Evolutionary conservation across 371 early-diverging fungal genomes (phyloP), one percentile per base, ranked within the genome.

Genomic region (Rhizopus microsporus): DNA sequence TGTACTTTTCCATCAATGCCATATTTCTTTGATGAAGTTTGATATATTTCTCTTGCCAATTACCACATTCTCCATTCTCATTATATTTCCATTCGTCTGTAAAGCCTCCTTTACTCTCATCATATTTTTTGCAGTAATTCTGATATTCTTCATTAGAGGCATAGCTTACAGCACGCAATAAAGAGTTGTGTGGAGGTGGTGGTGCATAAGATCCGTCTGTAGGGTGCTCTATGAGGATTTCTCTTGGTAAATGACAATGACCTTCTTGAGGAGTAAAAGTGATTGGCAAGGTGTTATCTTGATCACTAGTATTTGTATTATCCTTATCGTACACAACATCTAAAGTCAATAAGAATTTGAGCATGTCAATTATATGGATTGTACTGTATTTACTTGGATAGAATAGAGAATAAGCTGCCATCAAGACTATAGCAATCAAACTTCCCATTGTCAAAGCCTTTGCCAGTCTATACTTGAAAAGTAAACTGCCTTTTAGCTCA

Each of bases 191-290:
- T 7, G 75, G 74, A 10, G 74, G 23, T 6, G 77, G 75, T n/a
- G 77, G 80, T 47, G 77, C 73, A 48, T 80, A 80, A 4, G 66
- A 61, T 1, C 71, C 74, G 48, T 77, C 75, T 7, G 59, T 62
- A 46, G 63, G 66, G 0, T 52, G 42, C 7, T 68, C 70, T 34
- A 80, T 71, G 12, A 64, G 34, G 0, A 67, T 55, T 8, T 38
- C 34, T 1, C 40, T 55, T 3, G 71, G 68, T 15, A 68, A 59
- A 45, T 51, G 15, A 35, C 69, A 64, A 38, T 33, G 48, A 7
- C 34, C 42, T 40, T 53, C 49, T 49, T 57, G 17, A 9, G 46
- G 46, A 7, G 46, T 49, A 49, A 49, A 49, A 49, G 31, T n/a
- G 32, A 29, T 4, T 1, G 50, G 32, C n/a, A 34, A 6, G 33